Evolutionary conservation across 768 basidiomycete genomes (phyloP).

Genomic region (Trametes sanguinea): DNA sequence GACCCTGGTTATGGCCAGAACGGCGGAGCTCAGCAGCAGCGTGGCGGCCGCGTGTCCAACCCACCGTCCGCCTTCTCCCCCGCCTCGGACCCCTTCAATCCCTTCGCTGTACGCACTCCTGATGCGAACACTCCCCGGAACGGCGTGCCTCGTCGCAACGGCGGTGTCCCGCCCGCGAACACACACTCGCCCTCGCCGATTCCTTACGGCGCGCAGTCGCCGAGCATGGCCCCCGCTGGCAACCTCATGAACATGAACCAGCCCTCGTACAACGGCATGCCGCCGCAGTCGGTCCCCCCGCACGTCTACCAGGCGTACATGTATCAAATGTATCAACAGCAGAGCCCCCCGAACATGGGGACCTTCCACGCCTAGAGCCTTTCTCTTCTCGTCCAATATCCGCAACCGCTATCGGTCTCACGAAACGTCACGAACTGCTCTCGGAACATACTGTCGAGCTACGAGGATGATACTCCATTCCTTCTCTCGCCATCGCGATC

Average conservation of each 20-base stretch:
- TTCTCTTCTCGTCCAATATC: background rate
- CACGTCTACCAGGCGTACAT: conserved; percentile 81
- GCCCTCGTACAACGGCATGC: conserved; percentile 61
- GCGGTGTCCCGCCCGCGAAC: conserved; percentile 37
- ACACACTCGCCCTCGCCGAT: conserved; percentile 34
- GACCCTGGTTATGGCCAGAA: conserved; percentile 60
- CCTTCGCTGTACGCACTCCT: conserved; percentile 53
- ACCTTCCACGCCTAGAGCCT: conserved; percentile 50
- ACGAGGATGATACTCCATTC: conserved; percentile 25
- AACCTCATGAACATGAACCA: conserved; percentile 66
- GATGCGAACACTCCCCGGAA: conserved; percentile 54
- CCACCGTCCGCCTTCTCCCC: conserved; percentile 52
- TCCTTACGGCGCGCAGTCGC: conserved; percentile 62
- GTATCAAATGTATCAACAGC: conserved; percentile 81
- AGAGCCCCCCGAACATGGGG: conserved; percentile 77
- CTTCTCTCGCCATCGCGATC: conserved; percentile 7
- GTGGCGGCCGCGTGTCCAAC: conserved; percentile 43
- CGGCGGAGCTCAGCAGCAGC: conserved; percentile 15
- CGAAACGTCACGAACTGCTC: conserved; percentile 27
- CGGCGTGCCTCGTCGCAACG: conserved; percentile 48
- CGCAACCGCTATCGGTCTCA: conserved; percentile 27
- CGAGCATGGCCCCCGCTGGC: conserved; percentile 57
- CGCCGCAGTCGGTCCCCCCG: conserved; percentile 58
- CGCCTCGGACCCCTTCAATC: conserved; percentile 57
- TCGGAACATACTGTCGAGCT: conserved; percentile 23